Evolutionary conservation across 2,329 filamentous ascomycete genomes (phyloP).

Genomic region (Colletotrichum somersetense): DNA sequence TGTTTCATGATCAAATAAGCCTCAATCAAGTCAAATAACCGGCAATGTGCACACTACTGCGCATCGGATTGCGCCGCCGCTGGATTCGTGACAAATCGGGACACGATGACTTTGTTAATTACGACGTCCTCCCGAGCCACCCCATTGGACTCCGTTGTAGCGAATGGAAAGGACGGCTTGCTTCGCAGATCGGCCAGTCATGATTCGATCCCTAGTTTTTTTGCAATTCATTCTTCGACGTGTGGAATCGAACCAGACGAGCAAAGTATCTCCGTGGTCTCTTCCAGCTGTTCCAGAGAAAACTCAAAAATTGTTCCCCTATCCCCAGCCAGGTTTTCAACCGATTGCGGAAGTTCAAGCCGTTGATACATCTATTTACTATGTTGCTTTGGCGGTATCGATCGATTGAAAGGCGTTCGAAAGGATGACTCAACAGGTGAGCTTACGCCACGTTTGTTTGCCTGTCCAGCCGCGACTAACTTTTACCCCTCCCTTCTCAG

Average conservation of each 20-base stretch:
- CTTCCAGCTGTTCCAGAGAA: not conserved
- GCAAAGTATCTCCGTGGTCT: not conserved
- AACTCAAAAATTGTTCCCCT: not conserved
- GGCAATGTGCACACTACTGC: not conserved
- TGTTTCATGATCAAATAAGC: not conserved
- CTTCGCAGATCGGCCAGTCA: not conserved
- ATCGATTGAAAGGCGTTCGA: not conserved
- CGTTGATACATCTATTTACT: not conserved
- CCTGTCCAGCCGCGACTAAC: conserved; percentile 2
- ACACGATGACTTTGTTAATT: not conserved
- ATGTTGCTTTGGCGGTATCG: conserved; percentile 11
- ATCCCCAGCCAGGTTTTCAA: not conserved
- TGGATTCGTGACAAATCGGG: conserved; percentile 5
- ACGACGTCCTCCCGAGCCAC: not conserved
- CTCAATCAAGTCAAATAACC: not conserved
- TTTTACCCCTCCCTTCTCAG: not conserved
- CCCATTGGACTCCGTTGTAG: conserved; percentile 2
- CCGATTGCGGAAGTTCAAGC: not conserved
- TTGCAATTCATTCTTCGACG: conserved; percentile 19
- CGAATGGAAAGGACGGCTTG: conserved; percentile 23
- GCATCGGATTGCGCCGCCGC: not conserved
- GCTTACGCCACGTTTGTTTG: conserved; percentile 16
- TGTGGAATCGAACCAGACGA: not conserved
- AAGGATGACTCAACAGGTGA: conserved; percentile 15
- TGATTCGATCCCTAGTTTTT: conserved; percentile 15